These are phyloP conservation scores for Curvularia eragrostidis DNA, from an alignment of 2,329 filamentous ascomycete genomes.

Conservation along the genomic window DNA sequence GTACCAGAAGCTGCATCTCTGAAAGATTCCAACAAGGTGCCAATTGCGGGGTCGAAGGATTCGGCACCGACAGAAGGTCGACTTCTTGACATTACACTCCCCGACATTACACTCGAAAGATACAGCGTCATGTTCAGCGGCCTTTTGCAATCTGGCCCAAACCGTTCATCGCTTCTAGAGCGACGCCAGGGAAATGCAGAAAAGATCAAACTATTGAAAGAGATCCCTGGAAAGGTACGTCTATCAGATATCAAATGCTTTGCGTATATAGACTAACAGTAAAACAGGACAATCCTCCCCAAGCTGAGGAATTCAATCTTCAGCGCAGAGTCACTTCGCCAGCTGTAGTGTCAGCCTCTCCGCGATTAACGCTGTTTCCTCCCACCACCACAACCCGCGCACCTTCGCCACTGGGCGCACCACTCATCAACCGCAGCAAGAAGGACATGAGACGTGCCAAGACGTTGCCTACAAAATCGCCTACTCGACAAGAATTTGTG, in stretches of 20 bases:
- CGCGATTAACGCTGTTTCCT: conserved; percentile 45
- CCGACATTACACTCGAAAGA: conserved; percentile 79
- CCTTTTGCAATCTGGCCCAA: conserved; percentile 62
- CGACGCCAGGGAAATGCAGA: conserved; percentile 47
- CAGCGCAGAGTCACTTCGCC: conserved; percentile 46
- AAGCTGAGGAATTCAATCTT: conserved; percentile 21
- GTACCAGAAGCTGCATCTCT: conserved; percentile 31
- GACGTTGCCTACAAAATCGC: conserved; percentile 42
- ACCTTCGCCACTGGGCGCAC: conserved; percentile 35
- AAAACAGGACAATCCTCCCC: conserved; percentile 25
- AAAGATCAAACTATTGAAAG: conserved; percentile 43
- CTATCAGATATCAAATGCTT: not conserved
- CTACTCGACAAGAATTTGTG: conserved; percentile 34
- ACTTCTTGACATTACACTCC: conserved; percentile 77
- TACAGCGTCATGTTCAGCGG: conserved; percentile 94
- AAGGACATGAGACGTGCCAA: conserved; percentile 37
- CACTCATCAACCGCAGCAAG: conserved; percentile 25
- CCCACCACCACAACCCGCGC: conserved; percentile 29
- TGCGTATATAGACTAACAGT: conserved; percentile 13
- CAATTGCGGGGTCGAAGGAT: conserved; percentile 10
- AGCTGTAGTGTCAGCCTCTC: conserved; percentile 5
- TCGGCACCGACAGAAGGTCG: conserved; percentile 30
- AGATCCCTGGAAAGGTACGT: conserved; percentile 44
- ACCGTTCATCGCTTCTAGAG: conserved; percentile 38
- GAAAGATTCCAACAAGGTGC: conserved; percentile 14